Base-by-base conservation (phyloP, 2,329 filamentous ascomycete species). In the Diaporthe citriasiana region DNA sequence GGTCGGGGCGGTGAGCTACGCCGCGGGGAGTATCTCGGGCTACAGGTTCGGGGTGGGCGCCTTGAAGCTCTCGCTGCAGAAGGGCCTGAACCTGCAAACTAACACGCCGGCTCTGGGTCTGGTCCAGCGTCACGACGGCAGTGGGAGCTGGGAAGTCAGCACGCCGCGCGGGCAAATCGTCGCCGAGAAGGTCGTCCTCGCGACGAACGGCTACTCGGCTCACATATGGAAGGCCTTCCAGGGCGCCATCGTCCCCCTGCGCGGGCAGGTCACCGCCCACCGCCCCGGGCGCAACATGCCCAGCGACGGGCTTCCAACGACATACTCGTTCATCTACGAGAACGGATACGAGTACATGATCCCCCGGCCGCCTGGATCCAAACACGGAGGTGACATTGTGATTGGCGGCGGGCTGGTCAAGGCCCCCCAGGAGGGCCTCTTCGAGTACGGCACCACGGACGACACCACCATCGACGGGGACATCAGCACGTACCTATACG, bases 301-400 rank as follows among this genome's bases (percentile, higher is more conserved):
- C 3, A 73, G 72, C 1, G 79, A 76, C 0, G 82, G 85, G 15
- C 78, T 90, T 38, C 79, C 82, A 8, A 85, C 84, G 2, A 91
- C 90, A 1, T 93, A 91, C 77, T 91, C 87, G 27, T 91, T 93
- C 76, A 88, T 92, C 35, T 91, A 90, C 78, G 83, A 85, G 2
- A 81, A 83, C 33, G 90, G 91, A 0, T 93, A 91, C 78, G 92
- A 93, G 75, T 94, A 93, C 80, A 90, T 93, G 86, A 88, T 93
- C 12, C 86, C 89, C 1, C 85, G 89, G 1, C 87, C 87, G 0
- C 80, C 83, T n/a, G 85, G 85, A 0, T 83, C 85, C 3, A 77
- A 76, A 25, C 81, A 83, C 30, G 82, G 80, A 3, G 87, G 88
- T 35, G 87, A 89, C 72, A 87, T 93, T 38, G 82, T 93, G 40